phyloP scores from a whole-genome alignment of 176 grass and related monocot genomes.

The Saccharum officinarum region DNA sequence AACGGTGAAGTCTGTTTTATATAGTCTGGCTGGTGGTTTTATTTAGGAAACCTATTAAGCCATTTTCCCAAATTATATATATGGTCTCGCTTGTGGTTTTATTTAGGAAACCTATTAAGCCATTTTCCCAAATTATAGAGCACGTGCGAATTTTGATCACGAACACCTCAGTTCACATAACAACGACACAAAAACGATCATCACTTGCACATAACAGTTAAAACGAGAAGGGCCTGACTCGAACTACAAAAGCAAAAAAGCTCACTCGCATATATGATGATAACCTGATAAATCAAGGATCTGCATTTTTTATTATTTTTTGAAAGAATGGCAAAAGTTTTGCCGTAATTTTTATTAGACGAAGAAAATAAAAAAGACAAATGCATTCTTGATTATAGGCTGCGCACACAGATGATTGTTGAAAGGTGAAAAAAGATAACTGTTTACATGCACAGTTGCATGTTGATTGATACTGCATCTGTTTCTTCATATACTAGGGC shows the following conservation, averaged over 20 bases:
- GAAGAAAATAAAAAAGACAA: not conserved
- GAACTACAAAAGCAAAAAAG: not conserved
- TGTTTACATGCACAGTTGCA: not conserved
- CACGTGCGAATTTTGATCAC: too few relatives aligned
- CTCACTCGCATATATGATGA: not conserved
- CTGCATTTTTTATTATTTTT: not conserved
- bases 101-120: too few relatives aligned
- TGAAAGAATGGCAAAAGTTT: fast-evolving
- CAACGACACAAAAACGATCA: not conserved
- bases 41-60: too few relatives aligned
- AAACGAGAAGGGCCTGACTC: not conserved
- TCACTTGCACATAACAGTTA: not conserved
- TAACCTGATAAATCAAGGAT: not conserved
- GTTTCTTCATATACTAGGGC: constrained; percentile 6
- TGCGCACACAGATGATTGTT: not conserved
- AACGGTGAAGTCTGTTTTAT: too few relatives aligned
- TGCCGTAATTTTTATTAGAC: not conserved
- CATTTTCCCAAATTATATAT: too few relatives aligned
- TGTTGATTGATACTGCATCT: not conserved
- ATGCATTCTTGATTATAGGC: not conserved
- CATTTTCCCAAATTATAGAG: too few relatives aligned
- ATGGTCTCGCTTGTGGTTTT: too few relatives aligned
- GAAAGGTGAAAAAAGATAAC: not conserved
- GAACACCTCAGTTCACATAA: not conserved
- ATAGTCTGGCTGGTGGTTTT: too few relatives aligned